Percentiles rank a stretch among this genome's conserved stretches.
Evolutionary conservation across 352 stramenopile species (phyloP).

Genomic region (Pythium rishiriense): DNA sequence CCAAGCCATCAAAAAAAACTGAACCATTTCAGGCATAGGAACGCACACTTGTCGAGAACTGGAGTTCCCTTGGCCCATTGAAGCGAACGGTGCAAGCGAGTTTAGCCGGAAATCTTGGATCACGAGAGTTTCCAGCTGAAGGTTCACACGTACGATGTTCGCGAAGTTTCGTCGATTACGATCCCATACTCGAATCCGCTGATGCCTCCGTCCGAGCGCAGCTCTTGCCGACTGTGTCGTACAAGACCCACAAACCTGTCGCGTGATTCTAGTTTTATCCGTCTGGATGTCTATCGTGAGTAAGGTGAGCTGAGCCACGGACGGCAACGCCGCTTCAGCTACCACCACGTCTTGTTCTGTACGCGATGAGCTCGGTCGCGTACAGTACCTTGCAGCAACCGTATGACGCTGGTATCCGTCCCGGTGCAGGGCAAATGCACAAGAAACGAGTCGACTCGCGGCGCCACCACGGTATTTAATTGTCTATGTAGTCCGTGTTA

Average conservation of each 20-base stretch:
- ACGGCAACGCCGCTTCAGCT: neutral
- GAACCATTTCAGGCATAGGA: neutral
- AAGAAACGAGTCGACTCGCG: constrained; percentile 1
- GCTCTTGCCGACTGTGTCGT: neutral
- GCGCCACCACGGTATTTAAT: neutral
- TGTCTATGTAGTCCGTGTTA: too few species aligned
- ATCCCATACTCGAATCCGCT: neutral
- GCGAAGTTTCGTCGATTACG: neutral
- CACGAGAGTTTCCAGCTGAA: neutral
- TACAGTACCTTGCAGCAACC: neutral
- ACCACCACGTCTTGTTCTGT: constrained; percentile 6
- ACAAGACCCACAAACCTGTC: neutral
- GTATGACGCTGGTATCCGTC: neutral
- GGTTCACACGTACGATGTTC: neutral
- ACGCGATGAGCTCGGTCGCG: constrained; percentile 10
- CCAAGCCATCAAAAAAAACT: neutral
- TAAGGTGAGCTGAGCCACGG: neutral
- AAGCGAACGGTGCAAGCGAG: neutral
- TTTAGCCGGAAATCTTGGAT: neutral
- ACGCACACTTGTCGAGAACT: neutral
- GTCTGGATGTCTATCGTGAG: neutral
- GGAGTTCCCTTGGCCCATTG: neutral
- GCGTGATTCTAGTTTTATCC: neutral
- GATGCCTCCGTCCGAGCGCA: neutral
- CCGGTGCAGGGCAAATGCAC: constrained; percentile 1